A percentile compares a stretch with the other conserved stretches of the same genome.
Conservation (phyloP, 2,329 filamentous ascomycete genomes). For the Colletotrichum lindemuthianum region DNA sequence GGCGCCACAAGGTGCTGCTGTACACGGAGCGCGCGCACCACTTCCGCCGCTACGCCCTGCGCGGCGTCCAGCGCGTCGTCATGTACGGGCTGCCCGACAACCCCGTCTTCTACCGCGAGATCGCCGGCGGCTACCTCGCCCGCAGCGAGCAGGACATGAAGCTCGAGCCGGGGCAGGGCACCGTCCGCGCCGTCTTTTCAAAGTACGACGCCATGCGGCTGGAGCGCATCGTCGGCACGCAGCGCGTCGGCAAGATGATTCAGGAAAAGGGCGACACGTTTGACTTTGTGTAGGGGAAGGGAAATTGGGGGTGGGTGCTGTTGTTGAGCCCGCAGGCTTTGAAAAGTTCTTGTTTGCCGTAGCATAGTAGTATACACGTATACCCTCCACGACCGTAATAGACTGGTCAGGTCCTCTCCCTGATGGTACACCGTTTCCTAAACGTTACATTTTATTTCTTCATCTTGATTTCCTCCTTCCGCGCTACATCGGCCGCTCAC, state of each 20-base stretch:
- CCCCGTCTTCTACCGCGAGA: slow-evolving; percentile 80
- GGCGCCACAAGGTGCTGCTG: slow-evolving; percentile 82
- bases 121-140: slow-evolving; percentile 74
- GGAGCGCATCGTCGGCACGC: slow-evolving; percentile 86
- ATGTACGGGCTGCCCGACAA: slow-evolving; percentile 94
- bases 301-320: slow-evolving; percentile 29
- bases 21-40: slow-evolving; percentile 98
- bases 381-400: slow-evolving; percentile 36
- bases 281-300: slow-evolving; percentile 80
- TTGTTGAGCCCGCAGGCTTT: slow-evolving; percentile 3
- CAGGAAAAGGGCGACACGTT: slow-evolving; percentile 88
- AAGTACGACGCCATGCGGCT: slow-evolving; percentile 90
- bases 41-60: slow-evolving; percentile 86
- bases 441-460: slow-evolving; percentile 12
- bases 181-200: slow-evolving; percentile 76
- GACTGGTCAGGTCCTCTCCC: slow-evolving; percentile 31
- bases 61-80: slow-evolving; percentile 84
- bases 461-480: neutral
- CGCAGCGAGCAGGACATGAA: slow-evolving; percentile 66
- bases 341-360: slow-evolving; percentile 31
- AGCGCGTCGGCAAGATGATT: slow-evolving; percentile 85
- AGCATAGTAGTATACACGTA: slow-evolving; percentile 35
- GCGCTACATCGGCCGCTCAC: neutral
- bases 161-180: slow-evolving; percentile 68
- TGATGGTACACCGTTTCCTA: slow-evolving; percentile 28